Evolutionary conservation across 176 grass and related monocot species (phyloP).

Genomic region (Musa acuminata): DNA sequence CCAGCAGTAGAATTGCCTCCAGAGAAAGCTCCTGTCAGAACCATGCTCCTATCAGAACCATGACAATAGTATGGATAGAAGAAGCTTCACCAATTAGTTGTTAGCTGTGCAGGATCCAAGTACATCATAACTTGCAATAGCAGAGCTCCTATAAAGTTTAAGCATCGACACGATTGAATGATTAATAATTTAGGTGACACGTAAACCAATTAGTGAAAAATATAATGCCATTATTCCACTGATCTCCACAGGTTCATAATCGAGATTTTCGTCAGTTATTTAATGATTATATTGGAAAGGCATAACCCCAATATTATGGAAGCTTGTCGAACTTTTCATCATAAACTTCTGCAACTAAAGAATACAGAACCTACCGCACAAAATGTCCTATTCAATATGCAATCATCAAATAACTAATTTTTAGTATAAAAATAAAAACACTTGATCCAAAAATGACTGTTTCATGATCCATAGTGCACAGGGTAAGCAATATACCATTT

Average conservation of each 20-base stretch:
- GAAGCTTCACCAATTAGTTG: neutral
- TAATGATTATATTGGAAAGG: no score
- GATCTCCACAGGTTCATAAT: no score
- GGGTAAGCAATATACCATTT: neutral
- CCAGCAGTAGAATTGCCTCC: conserved; percentile 27
- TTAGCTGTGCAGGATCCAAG: neutral
- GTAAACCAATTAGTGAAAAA: no score
- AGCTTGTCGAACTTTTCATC: no score
- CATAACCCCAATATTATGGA: no score
- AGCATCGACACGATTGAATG: no score
- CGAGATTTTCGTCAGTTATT: no score
- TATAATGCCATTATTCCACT: no score
- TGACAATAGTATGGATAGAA: neutral
- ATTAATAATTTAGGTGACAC: no score
- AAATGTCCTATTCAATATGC: neutral
- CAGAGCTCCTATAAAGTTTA: neutral
- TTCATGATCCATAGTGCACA: neutral
- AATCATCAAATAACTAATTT: neutral
- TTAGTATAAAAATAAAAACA: no score
- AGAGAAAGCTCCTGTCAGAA: conserved; percentile 54
- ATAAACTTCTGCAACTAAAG: no score
- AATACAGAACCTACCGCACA: neutral
- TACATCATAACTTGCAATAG: neutral
- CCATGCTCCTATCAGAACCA: conserved; percentile 36
- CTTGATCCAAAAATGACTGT: neutral